Conservation (phyloP, 805 yeast species). For the Saccharomycopsis sp. region DNA sequence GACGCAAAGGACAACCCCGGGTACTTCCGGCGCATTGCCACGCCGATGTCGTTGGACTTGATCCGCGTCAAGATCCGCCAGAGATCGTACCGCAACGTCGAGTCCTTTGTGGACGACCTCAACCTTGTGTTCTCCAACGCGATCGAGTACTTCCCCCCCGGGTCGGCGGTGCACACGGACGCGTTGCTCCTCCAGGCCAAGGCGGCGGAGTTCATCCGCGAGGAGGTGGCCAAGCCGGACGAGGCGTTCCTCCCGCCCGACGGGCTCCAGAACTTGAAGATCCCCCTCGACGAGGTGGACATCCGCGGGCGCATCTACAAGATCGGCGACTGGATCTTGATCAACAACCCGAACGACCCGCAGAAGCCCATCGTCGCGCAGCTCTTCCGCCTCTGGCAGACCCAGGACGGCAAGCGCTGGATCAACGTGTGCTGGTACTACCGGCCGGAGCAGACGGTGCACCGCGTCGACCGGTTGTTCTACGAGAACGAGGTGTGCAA, state of each 20-base stretch:
- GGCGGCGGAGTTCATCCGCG: conserved; percentile 50
- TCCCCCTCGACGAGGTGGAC: conserved; percentile 74
- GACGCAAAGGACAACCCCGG: conserved; percentile 44
- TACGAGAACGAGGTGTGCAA: conserved; percentile 93
- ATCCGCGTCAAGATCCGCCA: conserved; percentile 80
- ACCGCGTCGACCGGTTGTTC: conserved; percentile 80
- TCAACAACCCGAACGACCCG: conserved; percentile 81
- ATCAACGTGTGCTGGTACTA: conserved; percentile 97
- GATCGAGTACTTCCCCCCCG: conserved; percentile 53
- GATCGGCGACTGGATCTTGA: conserved; percentile 93
- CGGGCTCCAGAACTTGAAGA: conserved; percentile 46
- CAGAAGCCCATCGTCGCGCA: conserved; percentile 91
- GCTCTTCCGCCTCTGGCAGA: conserved; percentile 87
- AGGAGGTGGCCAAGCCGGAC: conserved; percentile 78
- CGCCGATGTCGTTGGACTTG: conserved; percentile 64
- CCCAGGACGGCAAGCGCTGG: conserved; percentile 72
- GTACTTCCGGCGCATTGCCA: conserved; percentile 43
- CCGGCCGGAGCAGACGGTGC: conserved; percentile 97
- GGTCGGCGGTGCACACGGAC: conserved; percentile 52
- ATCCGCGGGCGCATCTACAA: conserved; percentile 65
- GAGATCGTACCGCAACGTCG: conserved; percentile 71
- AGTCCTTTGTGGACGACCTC: conserved; percentile 71
- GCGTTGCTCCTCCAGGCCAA: conserved; percentile 57
- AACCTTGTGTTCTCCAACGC: conserved; percentile 68
- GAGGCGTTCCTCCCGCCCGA: conserved; percentile 57